A percentile compares a stretch with the other conserved stretches of the same genome.
phyloP scores from a whole-genome alignment of 1,284 basidiomycete species.

The Stygiomarasmius scandens region DNA sequence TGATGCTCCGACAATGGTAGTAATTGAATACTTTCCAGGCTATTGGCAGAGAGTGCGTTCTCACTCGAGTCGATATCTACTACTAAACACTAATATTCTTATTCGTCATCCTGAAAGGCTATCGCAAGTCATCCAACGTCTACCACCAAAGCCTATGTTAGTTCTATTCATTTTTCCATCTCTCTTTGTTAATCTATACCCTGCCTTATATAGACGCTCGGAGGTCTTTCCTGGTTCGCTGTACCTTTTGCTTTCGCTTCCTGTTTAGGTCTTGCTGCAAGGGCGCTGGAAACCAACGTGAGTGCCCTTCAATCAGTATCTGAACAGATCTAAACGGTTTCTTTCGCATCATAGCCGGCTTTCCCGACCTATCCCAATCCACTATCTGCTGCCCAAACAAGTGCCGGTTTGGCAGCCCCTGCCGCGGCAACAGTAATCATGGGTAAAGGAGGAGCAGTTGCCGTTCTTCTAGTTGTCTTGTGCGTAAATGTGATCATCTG shows the following conservation, averaged over 20 bases:
- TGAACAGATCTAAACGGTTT: too few species aligned
- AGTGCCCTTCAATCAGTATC: too few species aligned
- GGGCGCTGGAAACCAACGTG: slow-evolving; percentile 51
- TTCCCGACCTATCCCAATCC: slow-evolving; percentile 58
- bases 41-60: slow-evolving; percentile 51
- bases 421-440: slow-evolving; percentile 54
- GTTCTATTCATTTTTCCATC: slow-evolving; percentile 14
- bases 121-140: slow-evolving; percentile 51
- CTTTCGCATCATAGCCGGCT: slow-evolving; percentile 35
- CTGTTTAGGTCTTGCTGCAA: slow-evolving; percentile 55
- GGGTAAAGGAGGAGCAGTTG: slow-evolving; percentile 53
- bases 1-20: not conserved
- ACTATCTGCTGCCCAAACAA: slow-evolving; percentile 49
- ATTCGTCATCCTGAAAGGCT: too few species aligned
- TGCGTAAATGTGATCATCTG: slow-evolving; percentile 21
- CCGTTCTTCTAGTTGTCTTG: slow-evolving; percentile 57
- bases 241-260: slow-evolving; percentile 63
- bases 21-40: slow-evolving; percentile 27
- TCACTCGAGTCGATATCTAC: not conserved
- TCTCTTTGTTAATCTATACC: not conserved
- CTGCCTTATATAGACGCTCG: slow-evolving; percentile 47
- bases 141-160: slow-evolving; percentile 52
- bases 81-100: too few species aligned
- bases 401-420: slow-evolving; percentile 54
- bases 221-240: slow-evolving; percentile 65